These are phyloP conservation scores for Mixia osmundae DNA, from an alignment of 1,284 basidiomycete genomes.

Conservation along the genomic window DNA sequence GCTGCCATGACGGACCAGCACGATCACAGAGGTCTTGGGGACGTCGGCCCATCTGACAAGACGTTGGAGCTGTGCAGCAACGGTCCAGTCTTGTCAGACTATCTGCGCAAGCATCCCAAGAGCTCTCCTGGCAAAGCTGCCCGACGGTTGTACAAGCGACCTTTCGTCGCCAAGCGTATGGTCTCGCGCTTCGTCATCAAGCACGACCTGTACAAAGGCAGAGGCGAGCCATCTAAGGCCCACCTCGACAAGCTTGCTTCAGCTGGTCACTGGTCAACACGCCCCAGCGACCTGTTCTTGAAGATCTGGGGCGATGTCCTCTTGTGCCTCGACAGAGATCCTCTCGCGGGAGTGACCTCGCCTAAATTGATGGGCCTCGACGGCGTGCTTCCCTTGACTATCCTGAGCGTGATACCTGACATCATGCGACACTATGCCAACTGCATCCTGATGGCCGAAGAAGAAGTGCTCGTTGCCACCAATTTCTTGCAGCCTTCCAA, in stretches of 20 bases:
- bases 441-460: constrained; percentile 31
- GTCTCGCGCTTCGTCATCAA: constrained; percentile 18
- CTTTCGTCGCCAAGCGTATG: constrained; percentile 12
- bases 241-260: constrained; percentile 25
- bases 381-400: constrained; percentile 31
- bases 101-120: too few species aligned
- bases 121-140: too few species aligned
- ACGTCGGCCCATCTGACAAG: too few species aligned
- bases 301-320: constrained; percentile 34
- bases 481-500: constrained; percentile 25
- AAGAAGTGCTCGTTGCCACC: constrained; percentile 36
- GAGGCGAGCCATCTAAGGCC: constrained; percentile 14
- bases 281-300: constrained; percentile 27
- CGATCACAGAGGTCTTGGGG: too few species aligned
- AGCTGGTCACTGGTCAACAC: constrained; percentile 24
- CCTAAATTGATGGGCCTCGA: constrained; percentile 32
- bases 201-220: constrained; percentile 15
- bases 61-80: too few species aligned
- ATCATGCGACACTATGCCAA: constrained; percentile 35
- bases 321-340: constrained; percentile 30
- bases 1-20: too few species aligned
- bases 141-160: constrained; percentile 18
- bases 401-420: constrained; percentile 33
- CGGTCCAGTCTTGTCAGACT: too few species aligned
- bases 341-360: constrained; percentile 30